phyloP scores from a whole-genome alignment of 352 stramenopile species.

The Globisporangium sylvaticum region DNA sequence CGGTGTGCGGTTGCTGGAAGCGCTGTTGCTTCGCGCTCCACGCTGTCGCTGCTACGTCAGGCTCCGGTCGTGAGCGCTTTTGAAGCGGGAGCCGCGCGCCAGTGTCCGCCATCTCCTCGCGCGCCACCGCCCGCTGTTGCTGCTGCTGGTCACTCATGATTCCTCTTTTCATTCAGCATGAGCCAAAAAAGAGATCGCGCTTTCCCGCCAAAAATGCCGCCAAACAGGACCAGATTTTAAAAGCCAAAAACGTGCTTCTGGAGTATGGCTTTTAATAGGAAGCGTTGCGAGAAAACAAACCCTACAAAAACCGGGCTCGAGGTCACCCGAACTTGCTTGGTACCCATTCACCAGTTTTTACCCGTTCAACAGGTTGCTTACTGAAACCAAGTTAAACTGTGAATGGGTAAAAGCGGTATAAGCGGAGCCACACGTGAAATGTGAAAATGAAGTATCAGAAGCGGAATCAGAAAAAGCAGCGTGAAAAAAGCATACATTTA shows the following conservation, averaged over 20 bases:
- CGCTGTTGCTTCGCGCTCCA: slow-evolving; percentile 3
- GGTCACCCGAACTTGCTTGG: too few relatives aligned
- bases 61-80: slow-evolving; percentile 1
- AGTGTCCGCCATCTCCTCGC: slow-evolving; percentile 2
- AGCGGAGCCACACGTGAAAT: too few relatives aligned
- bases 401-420: too few relatives aligned
- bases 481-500: too few relatives aligned
- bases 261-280: too few relatives aligned
- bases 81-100: slow-evolving; percentile 1
- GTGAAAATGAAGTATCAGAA: too few relatives aligned
- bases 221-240: not conserved
- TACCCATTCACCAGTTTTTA: too few relatives aligned
- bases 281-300: too few relatives aligned
- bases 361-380: too few relatives aligned
- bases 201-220: not conserved
- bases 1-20: not conserved
- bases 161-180: not conserved
- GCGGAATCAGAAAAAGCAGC: too few relatives aligned
- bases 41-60: not conserved
- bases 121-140: not conserved
- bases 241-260: not conserved
- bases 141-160: not conserved
- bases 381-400: too few relatives aligned
- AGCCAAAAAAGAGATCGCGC: not conserved
- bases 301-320: too few relatives aligned